These are phyloP conservation scores for Pseudonitzschia multistriata DNA, from an alignment of 108 stramenopile species.

Conservation along the genomic window DNA sequence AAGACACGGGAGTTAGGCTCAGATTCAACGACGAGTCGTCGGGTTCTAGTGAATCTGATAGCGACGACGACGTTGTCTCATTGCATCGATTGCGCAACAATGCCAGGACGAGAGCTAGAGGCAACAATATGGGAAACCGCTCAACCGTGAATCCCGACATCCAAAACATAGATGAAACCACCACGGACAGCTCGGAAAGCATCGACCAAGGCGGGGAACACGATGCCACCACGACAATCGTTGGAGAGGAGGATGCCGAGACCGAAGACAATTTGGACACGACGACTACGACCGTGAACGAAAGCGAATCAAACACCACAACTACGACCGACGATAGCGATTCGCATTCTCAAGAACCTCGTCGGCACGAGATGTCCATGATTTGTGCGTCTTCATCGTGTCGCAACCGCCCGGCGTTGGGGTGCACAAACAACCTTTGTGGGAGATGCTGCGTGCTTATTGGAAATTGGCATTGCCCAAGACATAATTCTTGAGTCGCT, in stretches of 20 bases:
- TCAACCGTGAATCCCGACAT: neutral
- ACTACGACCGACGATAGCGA: conserved; percentile 4
- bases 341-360: conserved; percentile 4
- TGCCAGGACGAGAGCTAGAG: neutral
- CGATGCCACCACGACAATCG: conserved; percentile 4
- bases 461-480: conserved; percentile 33
- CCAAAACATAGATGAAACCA: conserved; percentile 16
- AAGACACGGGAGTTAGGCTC: too few species aligned
- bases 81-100: neutral
- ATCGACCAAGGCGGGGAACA: conserved; percentile 5
- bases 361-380: neutral
- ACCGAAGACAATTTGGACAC: conserved; percentile 9
- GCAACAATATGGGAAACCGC: conserved; percentile 1
- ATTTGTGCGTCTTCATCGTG: conserved; percentile 14
- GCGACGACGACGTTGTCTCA: neutral
- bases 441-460: conserved; percentile 42
- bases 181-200: conserved; percentile 12
- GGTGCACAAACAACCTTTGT: conserved; percentile 39
- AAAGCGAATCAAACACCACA: neutral
- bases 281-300: conserved; percentile 2
- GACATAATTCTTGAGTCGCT: conserved; percentile 31
- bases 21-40: too few species aligned
- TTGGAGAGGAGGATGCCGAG: conserved; percentile 15
- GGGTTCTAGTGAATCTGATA: conserved; percentile 6
- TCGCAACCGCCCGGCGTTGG: conserved; percentile 37